Evolutionary conservation across 495 filamentous ascomycete genomes (phyloP).

Genomic region (Copromyces sp.): DNA sequence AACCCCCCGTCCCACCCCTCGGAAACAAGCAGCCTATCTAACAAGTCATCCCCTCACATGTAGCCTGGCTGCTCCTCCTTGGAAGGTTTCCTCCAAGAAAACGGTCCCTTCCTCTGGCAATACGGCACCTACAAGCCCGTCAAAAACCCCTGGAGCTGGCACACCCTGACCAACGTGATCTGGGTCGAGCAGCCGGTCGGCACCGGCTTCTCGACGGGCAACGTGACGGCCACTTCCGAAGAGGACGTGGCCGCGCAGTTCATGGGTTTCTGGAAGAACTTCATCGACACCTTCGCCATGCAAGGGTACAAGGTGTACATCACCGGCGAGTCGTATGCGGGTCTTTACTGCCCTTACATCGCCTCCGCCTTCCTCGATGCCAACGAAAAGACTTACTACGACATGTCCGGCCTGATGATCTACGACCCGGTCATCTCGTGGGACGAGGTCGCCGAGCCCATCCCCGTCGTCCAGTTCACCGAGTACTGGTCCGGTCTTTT

Average conservation of each 20-base stretch:
- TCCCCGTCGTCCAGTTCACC: constrained; percentile 51
- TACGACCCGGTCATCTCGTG: constrained; percentile 57
- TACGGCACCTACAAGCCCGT: constrained; percentile 54
- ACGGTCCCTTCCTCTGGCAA: constrained; percentile 70
- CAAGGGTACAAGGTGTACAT: constrained; percentile 57
- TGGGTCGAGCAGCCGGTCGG: constrained; percentile 72
- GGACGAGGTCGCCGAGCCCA: constrained; percentile 36
- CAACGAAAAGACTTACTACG: constrained; percentile 56
- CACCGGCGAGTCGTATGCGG: constrained; percentile 63
- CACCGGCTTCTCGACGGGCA: constrained; percentile 60
- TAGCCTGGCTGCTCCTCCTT: constrained; percentile 58
- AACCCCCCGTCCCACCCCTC: background rate
- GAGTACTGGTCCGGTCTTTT: constrained; percentile 54
- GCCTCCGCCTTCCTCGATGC: constrained; percentile 61
- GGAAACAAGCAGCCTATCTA: background rate
- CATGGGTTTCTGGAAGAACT: constrained; percentile 59
- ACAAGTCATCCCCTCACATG: background rate
- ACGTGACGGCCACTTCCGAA: constrained; percentile 50
- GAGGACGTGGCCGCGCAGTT: constrained; percentile 58
- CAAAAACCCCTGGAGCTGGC: constrained; percentile 57
- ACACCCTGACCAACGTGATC: constrained; percentile 66
- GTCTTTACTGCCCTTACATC: constrained; percentile 72
- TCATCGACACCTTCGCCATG: constrained; percentile 56
- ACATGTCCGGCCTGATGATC: constrained; percentile 57
- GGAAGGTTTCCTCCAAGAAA: constrained; percentile 61